Evolutionary conservation across 768 basidiomycete species (phyloP), one percentile per base, ranked within the genome.

Genomic region (Boletus barrowsii): DNA sequence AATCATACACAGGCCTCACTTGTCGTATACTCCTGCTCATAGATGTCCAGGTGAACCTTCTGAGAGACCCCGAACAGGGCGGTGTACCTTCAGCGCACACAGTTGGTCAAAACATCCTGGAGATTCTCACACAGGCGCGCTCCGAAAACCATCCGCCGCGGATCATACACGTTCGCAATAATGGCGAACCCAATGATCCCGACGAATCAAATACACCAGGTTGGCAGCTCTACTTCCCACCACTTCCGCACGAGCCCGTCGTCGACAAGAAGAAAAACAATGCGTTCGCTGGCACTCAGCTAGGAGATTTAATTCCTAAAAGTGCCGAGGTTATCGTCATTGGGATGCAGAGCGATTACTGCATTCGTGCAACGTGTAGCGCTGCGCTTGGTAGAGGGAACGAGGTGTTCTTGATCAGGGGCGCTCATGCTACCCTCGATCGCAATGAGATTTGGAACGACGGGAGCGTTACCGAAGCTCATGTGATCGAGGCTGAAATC

Each of bases 191-290:
- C 1, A 79, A 84, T 39, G 85, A 88, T 14, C 67, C 79, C 5
- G 87, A 88, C 69, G 82, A 83, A 62, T 79, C 77, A 0, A 57
- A 73, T 55, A 71, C 80, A 1, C 65, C 75, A 1, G 84, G 84
- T 4, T 88, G 86, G 87, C 68, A 80, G 59, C 81, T 88, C 61
- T 76, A 77, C 51, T 80, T 83, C 68, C 60, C 73, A 17, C 80
- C 83, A 0, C 74, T 75, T 9, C 67, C 76, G 0, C 62, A 74
- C 61, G 86, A 88, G 65, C 65, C 70, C 47, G 73, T 86, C 48
- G 59, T 88, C 43, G 85, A 88, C 71, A 88, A 87, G 72, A 71
- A 72, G 46, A 84, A 84, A 72, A 86, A 83, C 72, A 87, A 88
- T 59, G 84, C 86, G 26, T 89, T 88, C 58, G 75, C 78, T 0